Percentiles rank a stretch among this genome's conserved stretches.
Evolutionary conservation across 768 basidiomycete genomes (phyloP).

Genomic region (Hypsizygus marmoreus): DNA sequence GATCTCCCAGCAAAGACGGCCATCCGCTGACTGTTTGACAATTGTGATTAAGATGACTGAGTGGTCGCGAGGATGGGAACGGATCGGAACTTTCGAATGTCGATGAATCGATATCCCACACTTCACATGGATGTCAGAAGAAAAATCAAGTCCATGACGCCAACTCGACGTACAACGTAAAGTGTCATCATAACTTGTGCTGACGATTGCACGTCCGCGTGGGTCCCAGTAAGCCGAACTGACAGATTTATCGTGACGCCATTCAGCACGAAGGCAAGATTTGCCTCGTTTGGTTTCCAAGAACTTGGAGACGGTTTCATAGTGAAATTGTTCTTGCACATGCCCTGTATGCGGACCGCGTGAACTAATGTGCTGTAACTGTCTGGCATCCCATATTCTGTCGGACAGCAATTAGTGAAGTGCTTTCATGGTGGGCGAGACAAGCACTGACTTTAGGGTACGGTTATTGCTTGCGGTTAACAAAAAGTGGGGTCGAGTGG

Average conservation of each 20-base stretch:
- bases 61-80: conserved; percentile 67
- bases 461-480: conserved; percentile 80
- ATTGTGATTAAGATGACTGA: conserved; percentile 64
- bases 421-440: neutral
- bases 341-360: conserved; percentile 27
- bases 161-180: conserved; percentile 57
- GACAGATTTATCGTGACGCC: conserved; percentile 72
- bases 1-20: neutral
- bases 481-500: conserved; percentile 62
- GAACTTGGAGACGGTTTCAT: conserved; percentile 50
- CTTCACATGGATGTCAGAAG: conserved; percentile 36
- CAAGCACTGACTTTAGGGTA: conserved; percentile 56
- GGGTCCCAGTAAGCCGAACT: conserved; percentile 89
- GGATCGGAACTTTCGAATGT: conserved; percentile 45
- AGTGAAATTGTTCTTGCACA: conserved; percentile 32
- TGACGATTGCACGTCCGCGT: conserved; percentile 74
- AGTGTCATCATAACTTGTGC: conserved; percentile 83
- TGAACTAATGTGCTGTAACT: conserved; percentile 48
- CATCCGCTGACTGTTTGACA: conserved; percentile 70
- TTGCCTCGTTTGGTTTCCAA: conserved; percentile 52
- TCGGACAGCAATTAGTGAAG: neutral
- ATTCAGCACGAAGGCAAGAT: conserved; percentile 61
- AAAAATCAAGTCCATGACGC: conserved; percentile 7
- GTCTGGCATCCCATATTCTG: conserved; percentile 83
- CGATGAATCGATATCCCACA: conserved; percentile 72